Conservation (phyloP, 495 filamentous ascomycete species). For the Hyaloscypha hepaticicola region DNA sequence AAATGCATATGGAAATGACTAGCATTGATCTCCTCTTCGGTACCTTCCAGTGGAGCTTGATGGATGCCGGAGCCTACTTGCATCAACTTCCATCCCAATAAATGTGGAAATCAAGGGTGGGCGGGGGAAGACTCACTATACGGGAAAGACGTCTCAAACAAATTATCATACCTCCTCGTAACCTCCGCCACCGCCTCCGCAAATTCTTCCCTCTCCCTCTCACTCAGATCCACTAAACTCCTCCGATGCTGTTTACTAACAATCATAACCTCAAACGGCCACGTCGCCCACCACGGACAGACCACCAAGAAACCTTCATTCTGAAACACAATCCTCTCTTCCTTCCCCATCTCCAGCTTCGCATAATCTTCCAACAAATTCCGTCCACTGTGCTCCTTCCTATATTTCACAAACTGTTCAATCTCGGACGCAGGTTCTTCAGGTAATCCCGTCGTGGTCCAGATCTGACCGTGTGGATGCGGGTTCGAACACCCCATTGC, state of each 20-base stretch:
- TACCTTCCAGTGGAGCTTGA: constrained; percentile 88
- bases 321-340: constrained; percentile 82
- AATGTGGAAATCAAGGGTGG: constrained; percentile 14
- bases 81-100: background rate
- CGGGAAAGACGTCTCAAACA: constrained; percentile 95
- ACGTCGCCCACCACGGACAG: constrained; percentile 95
- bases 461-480: constrained; percentile 94
- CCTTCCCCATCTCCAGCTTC: constrained; percentile 73
- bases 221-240: constrained; percentile 74
- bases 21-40: constrained; percentile 76
- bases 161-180: constrained; percentile 88
- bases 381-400: constrained; percentile 62
- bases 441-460: constrained; percentile 86
- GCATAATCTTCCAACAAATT: constrained; percentile 87
- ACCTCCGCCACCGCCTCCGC: constrained; percentile 84
- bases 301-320: constrained; percentile 80
- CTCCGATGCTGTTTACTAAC: constrained; percentile 77
- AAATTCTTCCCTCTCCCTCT: constrained; percentile 63
- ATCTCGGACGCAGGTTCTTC: constrained; percentile 84
- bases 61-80: constrained; percentile 73
- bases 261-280: constrained; percentile 97
- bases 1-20: constrained; percentile 97
- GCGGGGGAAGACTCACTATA: constrained; percentile 60
- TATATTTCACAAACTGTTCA: constrained; percentile 72
- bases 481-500: constrained; percentile 99